Percentiles rank a stretch among this genome's conserved stretches.
phyloP scores from a whole-genome alignment of 768 basidiomycete species.

The Lactarius akahatsu region DNA sequence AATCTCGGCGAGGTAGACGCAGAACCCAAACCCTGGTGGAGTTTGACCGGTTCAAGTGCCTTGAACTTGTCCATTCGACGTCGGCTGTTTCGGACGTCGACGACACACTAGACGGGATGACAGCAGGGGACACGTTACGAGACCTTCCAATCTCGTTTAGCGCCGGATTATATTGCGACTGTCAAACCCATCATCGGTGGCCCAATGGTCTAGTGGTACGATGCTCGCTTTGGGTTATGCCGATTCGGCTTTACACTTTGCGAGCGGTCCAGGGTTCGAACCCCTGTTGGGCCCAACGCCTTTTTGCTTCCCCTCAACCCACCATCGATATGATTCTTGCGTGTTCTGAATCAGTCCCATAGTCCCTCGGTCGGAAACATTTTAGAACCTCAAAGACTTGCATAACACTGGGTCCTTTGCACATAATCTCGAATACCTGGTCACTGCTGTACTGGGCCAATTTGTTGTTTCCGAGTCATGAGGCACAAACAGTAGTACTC shows the following conservation, averaged over 20 bases:
- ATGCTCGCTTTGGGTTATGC: constrained; percentile 49
- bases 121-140: neutral
- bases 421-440: neutral
- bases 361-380: neutral
- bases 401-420: neutral
- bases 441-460: neutral
- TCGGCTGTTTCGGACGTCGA: neutral
- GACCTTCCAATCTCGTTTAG: constrained; percentile 15
- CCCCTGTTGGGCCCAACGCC: constrained; percentile 44
- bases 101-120: neutral
- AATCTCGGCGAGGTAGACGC: neutral
- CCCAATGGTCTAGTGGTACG: constrained; percentile 50
- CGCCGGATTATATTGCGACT: constrained; percentile 12
- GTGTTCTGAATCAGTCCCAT: neutral
- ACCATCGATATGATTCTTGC: constrained; percentile 5
- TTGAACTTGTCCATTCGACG: constrained; percentile 77
- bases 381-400: neutral
- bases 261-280: constrained; percentile 54
- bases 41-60: constrained; percentile 66
- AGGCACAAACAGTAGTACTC: neutral
- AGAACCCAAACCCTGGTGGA: constrained; percentile 36
- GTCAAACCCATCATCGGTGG: constrained; percentile 27
- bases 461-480: neutral
- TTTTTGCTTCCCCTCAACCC: constrained; percentile 7
- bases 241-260: constrained; percentile 32